phyloP scores from a whole-genome alignment of 1,139 yeast species.

The Casaregolazyma lundiana region DNA sequence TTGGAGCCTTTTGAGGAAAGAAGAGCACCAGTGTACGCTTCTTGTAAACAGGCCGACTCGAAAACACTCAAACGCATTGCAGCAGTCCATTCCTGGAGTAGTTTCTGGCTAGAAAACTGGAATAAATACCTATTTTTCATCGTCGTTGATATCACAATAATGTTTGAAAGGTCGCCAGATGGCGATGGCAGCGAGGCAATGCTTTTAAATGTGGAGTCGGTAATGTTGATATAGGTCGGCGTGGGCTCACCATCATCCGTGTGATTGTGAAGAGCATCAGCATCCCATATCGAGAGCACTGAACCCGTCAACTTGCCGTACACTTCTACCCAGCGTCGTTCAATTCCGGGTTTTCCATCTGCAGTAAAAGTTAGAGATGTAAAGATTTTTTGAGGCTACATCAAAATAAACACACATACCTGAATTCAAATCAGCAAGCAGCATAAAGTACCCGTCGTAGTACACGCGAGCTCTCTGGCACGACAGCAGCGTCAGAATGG shows the following conservation, averaged over 20 bases:
- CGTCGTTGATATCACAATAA: slow-evolving; percentile 84
- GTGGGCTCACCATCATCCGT: slow-evolving; percentile 35
- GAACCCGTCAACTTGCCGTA: slow-evolving; percentile 89
- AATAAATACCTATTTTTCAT: slow-evolving; percentile 79
- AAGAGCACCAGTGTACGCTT: slow-evolving; percentile 93
- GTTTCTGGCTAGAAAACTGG: slow-evolving; percentile 52
- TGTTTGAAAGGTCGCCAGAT: slow-evolving; percentile 63
- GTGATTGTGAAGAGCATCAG: slow-evolving; percentile 61
- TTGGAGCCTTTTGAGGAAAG: slow-evolving; percentile 83
- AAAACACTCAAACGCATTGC: slow-evolving; percentile 75
- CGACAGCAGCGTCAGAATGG: slow-evolving; percentile 48
- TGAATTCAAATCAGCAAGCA: slow-evolving; percentile 37
- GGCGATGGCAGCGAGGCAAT: slow-evolving; percentile 59
- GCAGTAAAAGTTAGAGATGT: slow-evolving; percentile 30
- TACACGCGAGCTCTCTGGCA: slow-evolving; percentile 51
- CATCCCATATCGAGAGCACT: slow-evolving; percentile 91
- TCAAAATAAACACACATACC: slow-evolving; percentile 16
- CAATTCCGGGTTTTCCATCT: slow-evolving; percentile 74
- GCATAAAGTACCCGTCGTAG: slow-evolving; percentile 44
- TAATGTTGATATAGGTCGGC: slow-evolving; percentile 85
- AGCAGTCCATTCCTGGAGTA: slow-evolving; percentile 59
- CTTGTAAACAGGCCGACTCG: slow-evolving; percentile 80
- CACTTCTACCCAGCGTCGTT: slow-evolving; percentile 85
- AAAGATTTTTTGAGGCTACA: neutral
- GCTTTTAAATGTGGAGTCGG: slow-evolving; percentile 85